A percentile compares a stretch with the other conserved stretches of the same genome.
phyloP scores from a whole-genome alignment of 108 stramenopile species.

The Fistulifera pelliculosa region DNA sequence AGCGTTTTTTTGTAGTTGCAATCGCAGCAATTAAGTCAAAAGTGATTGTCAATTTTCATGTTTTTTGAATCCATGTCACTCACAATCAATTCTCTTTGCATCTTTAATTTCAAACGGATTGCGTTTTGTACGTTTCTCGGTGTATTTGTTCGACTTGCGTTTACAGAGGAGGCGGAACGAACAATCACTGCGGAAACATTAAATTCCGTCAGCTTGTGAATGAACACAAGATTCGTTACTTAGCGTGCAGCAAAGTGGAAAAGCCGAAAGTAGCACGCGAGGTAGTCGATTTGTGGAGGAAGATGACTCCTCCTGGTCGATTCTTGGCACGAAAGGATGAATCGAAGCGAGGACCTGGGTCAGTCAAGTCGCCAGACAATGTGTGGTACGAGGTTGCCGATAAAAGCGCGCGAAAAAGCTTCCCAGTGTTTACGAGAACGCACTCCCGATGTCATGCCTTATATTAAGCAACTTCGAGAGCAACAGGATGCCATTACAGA shows the following conservation, averaged over 20 bases:
- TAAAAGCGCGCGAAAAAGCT: slow-evolving; percentile 71
- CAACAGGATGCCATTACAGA: slow-evolving; percentile 26
- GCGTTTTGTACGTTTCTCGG: no score
- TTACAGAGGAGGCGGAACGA: slow-evolving; percentile 53
- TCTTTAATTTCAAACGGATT: no score
- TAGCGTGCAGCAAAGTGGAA: slow-evolving; percentile 59
- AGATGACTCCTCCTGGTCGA: slow-evolving; percentile 59
- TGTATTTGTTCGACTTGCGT: no score
- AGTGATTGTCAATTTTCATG: no score
- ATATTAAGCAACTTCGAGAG: slow-evolving; percentile 21
- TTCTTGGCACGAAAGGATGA: slow-evolving; percentile 52
- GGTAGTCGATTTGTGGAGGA: slow-evolving; percentile 56
- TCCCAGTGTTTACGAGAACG: slow-evolving; percentile 75
- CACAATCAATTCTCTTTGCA: no score
- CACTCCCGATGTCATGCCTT: slow-evolving; percentile 37
- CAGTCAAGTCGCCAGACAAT: slow-evolving; percentile 1
- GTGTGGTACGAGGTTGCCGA: slow-evolving; percentile 68
- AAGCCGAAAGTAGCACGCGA: slow-evolving; percentile 67
- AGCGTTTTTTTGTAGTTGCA: no score
- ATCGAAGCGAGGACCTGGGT: background rate
- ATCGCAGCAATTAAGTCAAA: no score
- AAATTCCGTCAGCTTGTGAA: slow-evolving; percentile 62
- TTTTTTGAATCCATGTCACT: no score
- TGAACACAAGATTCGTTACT: slow-evolving; percentile 60
- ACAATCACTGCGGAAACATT: slow-evolving; percentile 68